Conservation (phyloP, 1,284 basidiomycete genomes). For the Meripilus lineatus region DNA sequence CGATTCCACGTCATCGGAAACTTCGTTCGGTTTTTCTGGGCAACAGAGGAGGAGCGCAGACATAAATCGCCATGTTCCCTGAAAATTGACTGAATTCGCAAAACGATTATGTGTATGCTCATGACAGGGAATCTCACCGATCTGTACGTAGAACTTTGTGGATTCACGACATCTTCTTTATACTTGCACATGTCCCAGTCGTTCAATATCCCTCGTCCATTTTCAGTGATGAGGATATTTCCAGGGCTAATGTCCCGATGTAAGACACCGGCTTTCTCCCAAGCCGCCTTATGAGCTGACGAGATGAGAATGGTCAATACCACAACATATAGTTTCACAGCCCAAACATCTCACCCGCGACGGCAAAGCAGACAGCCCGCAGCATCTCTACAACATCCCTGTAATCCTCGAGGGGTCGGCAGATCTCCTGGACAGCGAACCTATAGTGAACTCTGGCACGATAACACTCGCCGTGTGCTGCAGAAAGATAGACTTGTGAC, state of each 20-base stretch:
- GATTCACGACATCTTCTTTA: neutral
- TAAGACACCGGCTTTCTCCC: neutral
- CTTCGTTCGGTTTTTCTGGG: conserved; percentile 1
- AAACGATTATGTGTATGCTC: neutral
- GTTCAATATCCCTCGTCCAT: neutral
- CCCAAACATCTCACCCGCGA: conserved; percentile 1
- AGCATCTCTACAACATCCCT: neutral
- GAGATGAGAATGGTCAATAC: too few relatives aligned
- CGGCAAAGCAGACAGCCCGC: neutral
- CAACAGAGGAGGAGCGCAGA: conserved; percentile 1
- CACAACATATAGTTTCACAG: too few relatives aligned
- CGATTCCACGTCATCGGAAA: conserved; percentile 6
- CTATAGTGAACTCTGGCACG: neutral
- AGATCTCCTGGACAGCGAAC: conserved; percentile 1
- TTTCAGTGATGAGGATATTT: conserved; percentile 1
- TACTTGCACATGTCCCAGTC: conserved; percentile 5
- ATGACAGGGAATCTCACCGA: too few relatives aligned
- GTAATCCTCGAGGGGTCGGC: neutral
- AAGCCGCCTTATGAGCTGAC: too few relatives aligned
- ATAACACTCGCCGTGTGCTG: neutral
- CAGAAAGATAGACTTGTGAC: neutral
- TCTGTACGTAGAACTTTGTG: too few relatives aligned
- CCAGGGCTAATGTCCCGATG: conserved; percentile 3
- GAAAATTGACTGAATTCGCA: neutral
- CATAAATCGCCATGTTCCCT: conserved; percentile 7